Evolutionary conservation across 192 early-diverging fungal species (phyloP).

Genomic region (Dissophora globulifera): DNA sequence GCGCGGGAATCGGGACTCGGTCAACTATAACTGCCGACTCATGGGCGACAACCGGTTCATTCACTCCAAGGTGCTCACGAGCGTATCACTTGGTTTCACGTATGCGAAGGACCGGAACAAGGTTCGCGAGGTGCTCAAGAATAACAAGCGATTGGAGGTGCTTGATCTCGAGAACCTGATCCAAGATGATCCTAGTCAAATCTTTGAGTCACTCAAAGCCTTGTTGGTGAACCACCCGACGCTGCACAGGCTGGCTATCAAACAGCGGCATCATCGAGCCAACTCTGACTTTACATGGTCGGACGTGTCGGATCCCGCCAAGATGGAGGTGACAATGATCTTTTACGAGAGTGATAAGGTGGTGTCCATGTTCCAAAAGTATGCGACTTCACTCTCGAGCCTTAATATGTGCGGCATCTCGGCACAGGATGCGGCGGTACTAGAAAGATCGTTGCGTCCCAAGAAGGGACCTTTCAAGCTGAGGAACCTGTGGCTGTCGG

Average conservation of each 20-base stretch:
- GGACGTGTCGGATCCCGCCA: neutral
- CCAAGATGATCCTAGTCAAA: conserved; percentile 37
- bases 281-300: conserved; percentile 17
- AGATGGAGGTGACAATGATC: conserved; percentile 11
- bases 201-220: conserved; percentile 29
- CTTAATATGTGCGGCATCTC: conserved; percentile 5
- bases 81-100: neutral
- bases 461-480: conserved; percentile 38
- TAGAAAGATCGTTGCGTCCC: conserved; percentile 25
- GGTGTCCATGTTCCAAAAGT: conserved; percentile 25
- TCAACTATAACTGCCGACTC: conserved; percentile 3
- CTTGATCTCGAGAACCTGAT: conserved; percentile 12
- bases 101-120: conserved; percentile 16
- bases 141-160: conserved; percentile 10
- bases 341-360: conserved; percentile 27
- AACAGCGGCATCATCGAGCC: neutral
- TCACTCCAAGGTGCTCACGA: conserved; percentile 1
- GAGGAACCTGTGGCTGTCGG: neutral
- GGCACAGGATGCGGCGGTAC: conserved; percentile 6
- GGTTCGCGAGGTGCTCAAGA: conserved; percentile 18
- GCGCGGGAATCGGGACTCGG: conserved; percentile 9
- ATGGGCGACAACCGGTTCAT: conserved; percentile 3
- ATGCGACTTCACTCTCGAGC: neutral
- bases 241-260: conserved; percentile 9
- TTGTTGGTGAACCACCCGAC: conserved; percentile 21